Evolutionary conservation across 1,284 basidiomycete species (phyloP), one percentile per base, ranked within the genome.

Genomic region (Cryptococcus wingfieldii): DNA sequence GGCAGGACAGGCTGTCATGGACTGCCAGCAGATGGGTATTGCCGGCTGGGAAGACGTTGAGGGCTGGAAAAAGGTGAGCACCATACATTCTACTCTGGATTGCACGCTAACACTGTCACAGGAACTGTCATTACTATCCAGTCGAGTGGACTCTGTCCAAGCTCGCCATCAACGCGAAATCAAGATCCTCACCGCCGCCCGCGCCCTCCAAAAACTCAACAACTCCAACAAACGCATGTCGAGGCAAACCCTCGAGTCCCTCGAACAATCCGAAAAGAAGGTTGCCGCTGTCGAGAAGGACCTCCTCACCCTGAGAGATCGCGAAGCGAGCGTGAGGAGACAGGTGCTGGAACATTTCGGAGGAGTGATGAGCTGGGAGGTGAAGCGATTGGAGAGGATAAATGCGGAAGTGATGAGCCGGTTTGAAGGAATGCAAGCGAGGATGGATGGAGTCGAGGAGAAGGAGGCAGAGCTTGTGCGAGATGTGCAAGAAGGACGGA

Each of bases 1-100:
- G 53, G 87, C 90, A 34, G 89, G 88, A 57, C 90, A 94, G 77
- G 91, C 90, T 4, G 83, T 89, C 31, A 84, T 78, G 25, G 75
- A 77, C 66, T 88, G 88, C 66, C 82, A 87, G 28, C 82, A 83
- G 46, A 87, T 84, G 67, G 83, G 86, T 50, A 84, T 92, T 23
- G 79, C 90, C 46, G 83, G 80, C 62, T 85, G 88, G 54, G 91
- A 95, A 64, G 87, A 92, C 66, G 87, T 92, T n/a, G 91, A 94
- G 62, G 87, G 88, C 51, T 82, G 92, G 64, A 93, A 50, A 16
- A 39, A 51, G 28, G 54, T 50, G 28, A 27, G 39, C 13, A 28
- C 27, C 16, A 8, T 9, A 7, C 45, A 16, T 46, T 46, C 10
- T 46, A 10, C 10, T 9, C 45, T 25, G 14, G 27, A 46, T 31